Conservation (phyloP, 1,284 basidiomycete genomes). For the Tilletia horrida region DNA sequence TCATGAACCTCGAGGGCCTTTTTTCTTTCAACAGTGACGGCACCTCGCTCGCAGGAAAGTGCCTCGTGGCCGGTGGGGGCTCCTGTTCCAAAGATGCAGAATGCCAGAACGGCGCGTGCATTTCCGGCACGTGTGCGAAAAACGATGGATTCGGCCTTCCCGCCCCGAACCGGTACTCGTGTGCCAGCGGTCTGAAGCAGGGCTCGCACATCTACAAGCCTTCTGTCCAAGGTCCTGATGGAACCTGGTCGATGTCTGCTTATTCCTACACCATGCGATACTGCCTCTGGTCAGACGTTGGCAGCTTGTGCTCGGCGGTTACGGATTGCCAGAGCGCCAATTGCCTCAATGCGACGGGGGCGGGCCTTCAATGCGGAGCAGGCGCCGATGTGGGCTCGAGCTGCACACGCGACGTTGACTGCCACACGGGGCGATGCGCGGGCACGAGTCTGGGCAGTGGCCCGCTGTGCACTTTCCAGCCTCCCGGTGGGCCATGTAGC, state of each 20-base stretch:
- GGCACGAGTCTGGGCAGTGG: not conserved
- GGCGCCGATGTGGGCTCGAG: not conserved
- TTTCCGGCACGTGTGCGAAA: not conserved
- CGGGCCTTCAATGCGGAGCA: not conserved
- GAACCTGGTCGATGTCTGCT: not conserved
- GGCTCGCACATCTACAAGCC: not conserved
- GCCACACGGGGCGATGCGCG: not conserved
- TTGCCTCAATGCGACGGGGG: not conserved
- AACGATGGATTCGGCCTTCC: not conserved
- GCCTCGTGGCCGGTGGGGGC: not conserved
- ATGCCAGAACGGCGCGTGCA: not conserved
- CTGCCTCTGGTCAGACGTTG: not conserved
- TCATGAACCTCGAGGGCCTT: too few species aligned
- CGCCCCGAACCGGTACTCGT: not conserved
- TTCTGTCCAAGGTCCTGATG: not conserved
- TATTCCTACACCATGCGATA: not conserved
- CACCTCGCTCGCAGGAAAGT: not conserved
- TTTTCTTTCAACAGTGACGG: not conserved
- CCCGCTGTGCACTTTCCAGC: not conserved
- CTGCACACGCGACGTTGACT: not conserved
- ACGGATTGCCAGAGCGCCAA: not conserved
- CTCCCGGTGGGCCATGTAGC: not conserved
- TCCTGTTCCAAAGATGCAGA: not conserved
- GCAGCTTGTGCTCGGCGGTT: not conserved
- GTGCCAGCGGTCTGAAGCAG: not conserved